A percentile compares a stretch with the other conserved stretches of the same genome.
Evolutionary conservation across 352 stramenopile species (phyloP).

Genomic region (Phytophthora citrophthora): DNA sequence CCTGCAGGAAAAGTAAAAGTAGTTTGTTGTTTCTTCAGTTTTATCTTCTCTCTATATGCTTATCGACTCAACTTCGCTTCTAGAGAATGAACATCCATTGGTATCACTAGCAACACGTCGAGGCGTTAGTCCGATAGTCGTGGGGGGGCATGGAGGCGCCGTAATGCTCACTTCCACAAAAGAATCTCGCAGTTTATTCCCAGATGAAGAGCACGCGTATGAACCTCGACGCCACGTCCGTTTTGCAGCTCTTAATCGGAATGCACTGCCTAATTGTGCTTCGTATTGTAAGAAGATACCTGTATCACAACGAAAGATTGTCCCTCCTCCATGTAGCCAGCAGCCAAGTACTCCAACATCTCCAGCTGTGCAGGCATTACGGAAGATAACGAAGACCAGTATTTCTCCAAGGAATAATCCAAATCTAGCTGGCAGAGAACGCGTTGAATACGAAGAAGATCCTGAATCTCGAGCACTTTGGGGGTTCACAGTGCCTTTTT

Average conservation of each 20-base stretch:
- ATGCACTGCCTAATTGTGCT: conserved; percentile 7
- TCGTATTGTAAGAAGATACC: too few relatives aligned
- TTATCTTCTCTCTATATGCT: not conserved
- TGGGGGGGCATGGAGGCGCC: conserved; percentile 4
- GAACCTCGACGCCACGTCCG: conserved; percentile 21
- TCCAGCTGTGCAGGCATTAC: conserved; percentile 10
- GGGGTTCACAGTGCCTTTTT: conserved; percentile 20
- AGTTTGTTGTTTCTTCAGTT: too few relatives aligned
- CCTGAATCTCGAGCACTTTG: not conserved
- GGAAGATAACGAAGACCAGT: conserved; percentile 6
- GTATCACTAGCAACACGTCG: not conserved
- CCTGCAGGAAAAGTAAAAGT: too few relatives aligned
- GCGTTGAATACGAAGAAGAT: conserved; percentile 5
- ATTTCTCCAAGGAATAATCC: not conserved
- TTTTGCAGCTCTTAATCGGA: conserved; percentile 18
- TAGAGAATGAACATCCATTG: too few relatives aligned
- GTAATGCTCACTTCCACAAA: conserved; percentile 16
- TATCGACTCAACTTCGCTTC: not conserved
- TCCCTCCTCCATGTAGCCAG: not conserved
- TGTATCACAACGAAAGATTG: not conserved
- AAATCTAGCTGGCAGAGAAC: not conserved
- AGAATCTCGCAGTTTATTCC: conserved; percentile 17
- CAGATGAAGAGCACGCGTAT: conserved; percentile 24
- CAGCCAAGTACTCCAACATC: conserved; percentile 2
- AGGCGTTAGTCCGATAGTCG: not conserved